Evolutionary conservation across 768 basidiomycete genomes (phyloP).

Genomic region (Collybiopsis confluens): DNA sequence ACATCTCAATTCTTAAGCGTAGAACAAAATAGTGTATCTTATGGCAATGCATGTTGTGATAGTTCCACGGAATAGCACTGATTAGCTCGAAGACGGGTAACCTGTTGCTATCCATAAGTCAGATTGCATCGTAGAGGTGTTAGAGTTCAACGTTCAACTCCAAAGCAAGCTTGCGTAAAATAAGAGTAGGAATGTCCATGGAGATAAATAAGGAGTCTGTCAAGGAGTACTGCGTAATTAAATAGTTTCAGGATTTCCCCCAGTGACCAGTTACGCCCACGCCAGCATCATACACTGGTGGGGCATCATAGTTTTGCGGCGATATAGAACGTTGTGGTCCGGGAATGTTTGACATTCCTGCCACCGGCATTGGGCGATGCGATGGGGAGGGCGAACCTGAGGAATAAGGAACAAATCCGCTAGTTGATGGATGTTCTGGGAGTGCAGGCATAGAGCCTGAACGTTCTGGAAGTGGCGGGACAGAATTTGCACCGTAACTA

Average conservation of each 20-base stretch:
- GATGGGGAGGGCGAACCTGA: slow-evolving; percentile 28
- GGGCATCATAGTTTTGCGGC: slow-evolving; percentile 43
- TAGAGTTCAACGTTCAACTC: too few species aligned
- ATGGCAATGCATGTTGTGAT: too few species aligned
- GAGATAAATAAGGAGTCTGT: background rate
- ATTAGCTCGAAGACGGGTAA: too few species aligned
- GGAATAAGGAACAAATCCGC: slow-evolving; percentile 13
- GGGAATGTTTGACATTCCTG: slow-evolving; percentile 29
- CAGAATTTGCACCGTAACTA: slow-evolving; percentile 46
- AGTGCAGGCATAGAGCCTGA: slow-evolving; percentile 18
- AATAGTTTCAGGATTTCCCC: slow-evolving; percentile 35
- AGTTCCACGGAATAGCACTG: too few species aligned
- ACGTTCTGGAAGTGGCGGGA: slow-evolving; percentile 36
- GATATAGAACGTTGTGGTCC: slow-evolving; percentile 28
- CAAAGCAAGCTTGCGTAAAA: too few species aligned
- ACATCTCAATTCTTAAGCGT: too few species aligned
- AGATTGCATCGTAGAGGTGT: too few species aligned
- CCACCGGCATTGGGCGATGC: slow-evolving; percentile 16
- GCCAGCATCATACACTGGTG: slow-evolving; percentile 64
- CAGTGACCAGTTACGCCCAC: slow-evolving; percentile 47
- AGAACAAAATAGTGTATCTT: too few species aligned
- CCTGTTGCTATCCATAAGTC: too few species aligned
- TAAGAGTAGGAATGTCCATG: slow-evolving; percentile 1
- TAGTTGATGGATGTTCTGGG: slow-evolving; percentile 17
- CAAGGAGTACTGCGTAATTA: background rate